Percentiles rank a stretch among this genome's conserved stretches.
Conservation (phyloP, 176 grass and related monocot species). For the Aegilops longissima region DNA sequence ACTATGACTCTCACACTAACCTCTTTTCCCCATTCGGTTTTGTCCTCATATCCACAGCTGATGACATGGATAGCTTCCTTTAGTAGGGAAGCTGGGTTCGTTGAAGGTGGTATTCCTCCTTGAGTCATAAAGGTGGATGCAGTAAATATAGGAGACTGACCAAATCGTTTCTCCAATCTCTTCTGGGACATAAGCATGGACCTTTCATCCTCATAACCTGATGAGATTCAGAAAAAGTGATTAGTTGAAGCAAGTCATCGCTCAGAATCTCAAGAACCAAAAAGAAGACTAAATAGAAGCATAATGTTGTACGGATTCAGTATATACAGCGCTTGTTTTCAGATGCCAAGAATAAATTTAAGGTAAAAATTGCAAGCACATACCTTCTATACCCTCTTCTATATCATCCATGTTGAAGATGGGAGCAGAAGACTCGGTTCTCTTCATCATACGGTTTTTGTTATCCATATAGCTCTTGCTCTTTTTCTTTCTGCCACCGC, state of each 20-base stretch:
- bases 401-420: constrained; percentile 99
- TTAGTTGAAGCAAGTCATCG: constrained; percentile 10
- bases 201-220: constrained; percentile 96
- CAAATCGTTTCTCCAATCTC: constrained; percentile 95
- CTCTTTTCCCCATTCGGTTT: constrained; percentile 99
- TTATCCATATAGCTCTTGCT: constrained; percentile 95
- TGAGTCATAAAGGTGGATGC: constrained; percentile 94
- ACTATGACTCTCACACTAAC: constrained; percentile 44
- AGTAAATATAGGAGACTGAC: constrained; percentile 95
- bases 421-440: constrained; percentile 95
- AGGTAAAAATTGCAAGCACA: constrained; percentile 23
- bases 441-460: constrained; percentile 91
- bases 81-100: constrained; percentile 83
- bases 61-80: constrained; percentile 99
- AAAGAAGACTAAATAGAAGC: not conserved
- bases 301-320: constrained; percentile 2
- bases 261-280: not conserved
- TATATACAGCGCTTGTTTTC: not conserved
- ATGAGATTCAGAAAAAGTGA: constrained; percentile 26
- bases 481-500: constrained; percentile 94
- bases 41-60: constrained; percentile 98
- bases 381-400: constrained; percentile 97
- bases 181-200: constrained; percentile 94
- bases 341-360: constrained; percentile 1
- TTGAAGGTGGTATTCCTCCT: constrained; percentile 89